Percentiles rank a stretch among this genome's conserved stretches.
phyloP scores from a whole-genome alignment of 495 filamentous ascomycete genomes.

The Cetradonia linearis region DNA sequence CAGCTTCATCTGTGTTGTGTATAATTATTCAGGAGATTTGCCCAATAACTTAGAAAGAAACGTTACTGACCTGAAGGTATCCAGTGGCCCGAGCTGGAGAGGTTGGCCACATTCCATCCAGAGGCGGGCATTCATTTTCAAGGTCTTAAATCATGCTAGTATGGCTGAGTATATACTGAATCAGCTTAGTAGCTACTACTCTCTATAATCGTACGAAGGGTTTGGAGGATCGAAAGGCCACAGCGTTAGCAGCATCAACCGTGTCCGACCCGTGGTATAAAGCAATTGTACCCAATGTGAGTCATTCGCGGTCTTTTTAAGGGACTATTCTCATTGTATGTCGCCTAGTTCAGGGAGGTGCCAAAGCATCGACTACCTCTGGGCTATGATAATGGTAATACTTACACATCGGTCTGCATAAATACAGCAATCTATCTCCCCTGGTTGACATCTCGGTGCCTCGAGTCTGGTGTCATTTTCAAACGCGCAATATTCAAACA shows the following conservation, averaged over 20 bases:
- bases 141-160: constrained; percentile 33
- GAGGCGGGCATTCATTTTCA: constrained; percentile 89
- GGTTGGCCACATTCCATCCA: constrained; percentile 58
- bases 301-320: constrained; percentile 11
- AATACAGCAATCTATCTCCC: constrained; percentile 82
- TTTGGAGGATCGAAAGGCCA: constrained; percentile 23
- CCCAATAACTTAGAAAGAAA: not conserved
- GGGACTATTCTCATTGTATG: not conserved
- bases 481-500: constrained; percentile 53
- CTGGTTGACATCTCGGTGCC: constrained; percentile 70
- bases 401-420: constrained; percentile 80
- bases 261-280: constrained; percentile 72
- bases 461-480: constrained; percentile 56
- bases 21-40: not conserved
- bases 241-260: constrained; percentile 50
- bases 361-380: constrained; percentile 43
- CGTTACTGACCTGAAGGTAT: not conserved
- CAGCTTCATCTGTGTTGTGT: not conserved
- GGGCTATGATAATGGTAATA: constrained; percentile 55
- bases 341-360: constrained; percentile 46
- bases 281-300: constrained; percentile 60
- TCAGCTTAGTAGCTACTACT: constrained; percentile 38
- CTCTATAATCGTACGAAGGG: constrained; percentile 60
- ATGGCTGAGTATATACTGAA: not conserved
- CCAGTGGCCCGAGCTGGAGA: constrained; percentile 51